A percentile compares a stretch with the other conserved stretches of the same genome.
Evolutionary conservation across 1,284 basidiomycete species (phyloP).

Genomic region (Xerocomus amazonicus): DNA sequence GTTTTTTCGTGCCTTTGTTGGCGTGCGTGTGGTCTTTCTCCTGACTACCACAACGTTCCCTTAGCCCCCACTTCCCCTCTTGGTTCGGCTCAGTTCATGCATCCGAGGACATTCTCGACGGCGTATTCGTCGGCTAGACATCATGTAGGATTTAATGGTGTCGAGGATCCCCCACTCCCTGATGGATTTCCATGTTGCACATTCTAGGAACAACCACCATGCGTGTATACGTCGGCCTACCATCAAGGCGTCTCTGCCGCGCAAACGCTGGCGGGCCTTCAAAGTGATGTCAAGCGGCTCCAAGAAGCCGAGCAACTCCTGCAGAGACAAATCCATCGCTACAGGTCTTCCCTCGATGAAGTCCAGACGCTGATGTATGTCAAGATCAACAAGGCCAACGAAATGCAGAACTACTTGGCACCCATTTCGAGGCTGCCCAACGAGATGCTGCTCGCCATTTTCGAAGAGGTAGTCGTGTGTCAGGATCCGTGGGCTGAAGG

Average conservation of each 20-base stretch:
- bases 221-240: conserved; percentile 12
- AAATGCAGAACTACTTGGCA: conserved; percentile 29
- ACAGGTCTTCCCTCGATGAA: conserved; percentile 15
- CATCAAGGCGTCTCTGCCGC: conserved; percentile 15
- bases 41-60: conserved; percentile 14
- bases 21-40: conserved; percentile 16
- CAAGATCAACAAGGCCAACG: conserved; percentile 27
- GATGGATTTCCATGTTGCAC: conserved; percentile 1
- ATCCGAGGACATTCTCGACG: conserved; percentile 12
- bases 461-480: conserved; percentile 28
- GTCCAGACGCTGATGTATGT: conserved; percentile 16
- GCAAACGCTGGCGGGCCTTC: conserved; percentile 20
- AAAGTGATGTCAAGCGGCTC: conserved; percentile 20
- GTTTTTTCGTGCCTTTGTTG: conserved; percentile 7
- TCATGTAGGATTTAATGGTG: conserved; percentile 16
- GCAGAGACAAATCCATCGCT: conserved; percentile 17
- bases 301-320: conserved; percentile 16
- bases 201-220: conserved; percentile 15
- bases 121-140: conserved; percentile 19
- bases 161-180: conserved; percentile 3
- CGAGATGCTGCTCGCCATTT: conserved; percentile 30
- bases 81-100: conserved; percentile 10
- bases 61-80: not conserved
- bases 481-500: conserved; percentile 22
- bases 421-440: conserved; percentile 30